phyloP scores from a whole-genome alignment of 129 eudicot genomes.

The Flaveria sonorensis region DNA sequence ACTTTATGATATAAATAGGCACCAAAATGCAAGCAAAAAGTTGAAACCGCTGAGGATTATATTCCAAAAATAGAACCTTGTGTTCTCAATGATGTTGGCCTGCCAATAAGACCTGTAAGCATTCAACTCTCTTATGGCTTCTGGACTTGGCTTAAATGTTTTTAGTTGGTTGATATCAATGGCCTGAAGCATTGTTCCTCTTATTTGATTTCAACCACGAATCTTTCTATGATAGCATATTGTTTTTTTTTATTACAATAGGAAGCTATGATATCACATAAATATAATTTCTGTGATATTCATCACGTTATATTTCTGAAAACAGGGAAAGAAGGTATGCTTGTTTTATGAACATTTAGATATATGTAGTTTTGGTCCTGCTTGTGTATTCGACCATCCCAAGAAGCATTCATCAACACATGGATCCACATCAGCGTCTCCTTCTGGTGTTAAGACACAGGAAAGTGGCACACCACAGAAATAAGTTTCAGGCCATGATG shows the following conservation, averaged over 20 bases:
- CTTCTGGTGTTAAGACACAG: slow-evolving; percentile 22
- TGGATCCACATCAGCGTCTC: slow-evolving; percentile 34
- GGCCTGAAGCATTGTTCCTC: not conserved
- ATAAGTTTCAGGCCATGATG: slow-evolving; percentile 24
- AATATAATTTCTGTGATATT: slow-evolving; percentile 1
- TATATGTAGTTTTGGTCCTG: slow-evolving; percentile 41
- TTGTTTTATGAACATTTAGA: slow-evolving; percentile 43
- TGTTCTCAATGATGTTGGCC: slow-evolving; percentile 49
- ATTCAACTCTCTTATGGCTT: not conserved
- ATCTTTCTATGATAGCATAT: not conserved
- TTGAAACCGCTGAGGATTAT: slow-evolving; percentile 15
- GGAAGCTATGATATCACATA: slow-evolving; percentile 5
- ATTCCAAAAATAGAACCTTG: slow-evolving; percentile 28
- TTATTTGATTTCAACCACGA: slow-evolving; percentile 11
- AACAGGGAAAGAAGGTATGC: slow-evolving; percentile 50
- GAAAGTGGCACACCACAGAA: slow-evolving; percentile 14
- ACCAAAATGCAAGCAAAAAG: slow-evolving; percentile 25
- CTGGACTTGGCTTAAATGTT: too few species aligned
- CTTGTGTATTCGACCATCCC: slow-evolving; percentile 54
- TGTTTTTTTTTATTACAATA: slow-evolving; percentile 1
- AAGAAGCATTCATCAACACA: slow-evolving; percentile 12
- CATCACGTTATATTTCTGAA: slow-evolving; percentile 12
- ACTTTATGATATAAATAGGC: slow-evolving; percentile 31
- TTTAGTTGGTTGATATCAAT: not conserved
- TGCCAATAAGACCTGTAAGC: slow-evolving; percentile 76